A percentile compares a stretch with the other conserved stretches of the same genome.
Evolutionary conservation across 305 asterid genomes (phyloP).

Genomic region (Salvia sclarea): DNA sequence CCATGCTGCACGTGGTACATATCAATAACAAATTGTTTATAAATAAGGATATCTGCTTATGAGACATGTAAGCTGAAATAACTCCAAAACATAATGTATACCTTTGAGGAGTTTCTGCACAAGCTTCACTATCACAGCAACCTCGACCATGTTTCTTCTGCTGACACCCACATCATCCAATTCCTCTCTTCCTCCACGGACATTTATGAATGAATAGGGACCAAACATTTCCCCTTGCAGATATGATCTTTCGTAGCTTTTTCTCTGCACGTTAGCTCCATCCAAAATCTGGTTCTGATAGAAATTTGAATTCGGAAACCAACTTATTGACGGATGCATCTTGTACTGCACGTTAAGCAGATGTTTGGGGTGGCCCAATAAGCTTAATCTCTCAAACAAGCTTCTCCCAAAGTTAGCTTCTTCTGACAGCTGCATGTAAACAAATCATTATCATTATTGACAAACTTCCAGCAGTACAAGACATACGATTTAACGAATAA

Average conservation of each 20-base stretch:
- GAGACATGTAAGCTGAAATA: not conserved
- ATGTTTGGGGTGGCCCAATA: constrained; percentile 54
- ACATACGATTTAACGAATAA: not conserved
- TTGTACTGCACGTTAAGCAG: constrained; percentile 66
- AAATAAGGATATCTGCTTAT: not conserved
- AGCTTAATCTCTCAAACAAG: constrained; percentile 70
- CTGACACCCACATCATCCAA: constrained; percentile 43
- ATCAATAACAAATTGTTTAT: not conserved
- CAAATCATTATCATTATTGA: not conserved
- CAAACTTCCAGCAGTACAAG: not conserved
- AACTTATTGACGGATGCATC: constrained; percentile 76
- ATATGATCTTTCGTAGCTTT: constrained; percentile 39
- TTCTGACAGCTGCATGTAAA: constrained; percentile 45
- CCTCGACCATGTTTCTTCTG: constrained; percentile 67
- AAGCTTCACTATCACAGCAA: constrained; percentile 53
- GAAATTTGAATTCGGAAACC: constrained; percentile 63
- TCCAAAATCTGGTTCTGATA: constrained; percentile 51
- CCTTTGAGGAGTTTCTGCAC: constrained; percentile 60
- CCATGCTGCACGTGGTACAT: constrained; percentile 51
- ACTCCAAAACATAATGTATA: constrained; percentile 24
- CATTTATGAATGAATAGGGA: constrained; percentile 67
- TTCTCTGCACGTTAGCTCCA: constrained; percentile 50
- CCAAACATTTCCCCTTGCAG: constrained; percentile 61
- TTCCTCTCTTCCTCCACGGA: constrained; percentile 60
- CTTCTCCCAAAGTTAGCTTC: constrained; percentile 74